Evolutionary conservation across 2,329 filamentous ascomycete species (phyloP).

Genomic region (Cladobotryum protrusum): DNA sequence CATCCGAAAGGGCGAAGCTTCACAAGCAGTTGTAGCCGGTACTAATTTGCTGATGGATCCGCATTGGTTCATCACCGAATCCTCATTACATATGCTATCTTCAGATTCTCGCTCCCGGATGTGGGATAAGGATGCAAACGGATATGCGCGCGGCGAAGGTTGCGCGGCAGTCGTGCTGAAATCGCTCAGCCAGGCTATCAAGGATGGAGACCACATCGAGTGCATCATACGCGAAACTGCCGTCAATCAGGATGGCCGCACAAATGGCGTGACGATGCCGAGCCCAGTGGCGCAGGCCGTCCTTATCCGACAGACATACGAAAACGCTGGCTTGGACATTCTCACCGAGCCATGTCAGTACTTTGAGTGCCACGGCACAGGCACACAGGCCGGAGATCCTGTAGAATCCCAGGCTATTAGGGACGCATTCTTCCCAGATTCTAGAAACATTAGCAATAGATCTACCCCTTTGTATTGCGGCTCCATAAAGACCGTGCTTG

Average conservation of each 20-base stretch:
- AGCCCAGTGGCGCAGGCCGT: slow-evolving; percentile 13
- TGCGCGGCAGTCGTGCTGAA: slow-evolving; percentile 43
- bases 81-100: slow-evolving; percentile 13
- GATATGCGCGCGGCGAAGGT: slow-evolving; percentile 47
- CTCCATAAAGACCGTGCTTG: slow-evolving; percentile 9
- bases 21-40: slow-evolving; percentile 14
- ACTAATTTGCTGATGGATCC: slow-evolving; percentile 34
- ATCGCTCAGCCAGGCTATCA: slow-evolving; percentile 35
- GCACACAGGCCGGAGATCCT: slow-evolving; percentile 40
- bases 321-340: slow-evolving; percentile 30
- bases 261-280: slow-evolving; percentile 15
- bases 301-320: slow-evolving; percentile 34
- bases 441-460: background rate
- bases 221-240: slow-evolving; percentile 20
- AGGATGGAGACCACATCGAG: slow-evolving; percentile 21
- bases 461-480: background rate
- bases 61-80: slow-evolving; percentile 6
- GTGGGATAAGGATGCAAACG: slow-evolving; percentile 37
- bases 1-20: slow-evolving; percentile 25
- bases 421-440: background rate
- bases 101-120: slow-evolving; percentile 6
- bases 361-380: slow-evolving; percentile 40
- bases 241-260: slow-evolving; percentile 19
- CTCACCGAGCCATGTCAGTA: slow-evolving; percentile 30
- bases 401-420: slow-evolving; percentile 23